Evolutionary conservation across 192 early-diverging fungal species (phyloP).

Genomic region (Kappamyces sp.): DNA sequence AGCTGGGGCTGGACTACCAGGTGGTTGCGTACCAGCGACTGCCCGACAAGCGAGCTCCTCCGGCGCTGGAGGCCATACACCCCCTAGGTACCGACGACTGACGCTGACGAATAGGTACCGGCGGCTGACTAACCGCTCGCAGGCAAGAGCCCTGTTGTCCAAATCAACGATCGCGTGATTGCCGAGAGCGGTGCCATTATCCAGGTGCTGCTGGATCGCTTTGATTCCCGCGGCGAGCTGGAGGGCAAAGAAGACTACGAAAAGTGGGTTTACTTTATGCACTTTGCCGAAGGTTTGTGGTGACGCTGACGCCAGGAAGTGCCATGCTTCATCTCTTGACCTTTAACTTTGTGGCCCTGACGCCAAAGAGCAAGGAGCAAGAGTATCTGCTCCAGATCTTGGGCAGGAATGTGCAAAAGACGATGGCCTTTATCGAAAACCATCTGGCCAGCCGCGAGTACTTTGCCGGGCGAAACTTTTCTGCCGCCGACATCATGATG

Average conservation of each 20-base stretch:
- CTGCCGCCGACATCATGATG: slow-evolving; percentile 38
- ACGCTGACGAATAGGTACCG: no score
- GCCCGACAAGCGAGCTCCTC: background rate
- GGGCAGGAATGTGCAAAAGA: slow-evolving; percentile 3
- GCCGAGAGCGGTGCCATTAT: slow-evolving; percentile 42
- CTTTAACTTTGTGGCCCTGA: background rate
- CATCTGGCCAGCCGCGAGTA: slow-evolving; percentile 25
- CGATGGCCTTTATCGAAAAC: slow-evolving; percentile 27
- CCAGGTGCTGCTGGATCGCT: slow-evolving; percentile 5
- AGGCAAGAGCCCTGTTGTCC: slow-evolving; percentile 42
- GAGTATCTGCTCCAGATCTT: slow-evolving; percentile 14
- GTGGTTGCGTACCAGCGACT: slow-evolving; percentile 11
- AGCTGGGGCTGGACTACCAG: slow-evolving; percentile 27
- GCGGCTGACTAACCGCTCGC: no score
- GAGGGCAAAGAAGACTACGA: no score
- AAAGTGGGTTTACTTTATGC: slow-evolving; percentile 33
- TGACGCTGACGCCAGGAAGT: background rate
- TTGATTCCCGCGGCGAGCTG: no score
- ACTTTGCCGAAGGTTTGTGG: slow-evolving; percentile 32
- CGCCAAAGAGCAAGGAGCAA: slow-evolving; percentile 17
- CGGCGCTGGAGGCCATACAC: slow-evolving; percentile 30
- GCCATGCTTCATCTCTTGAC: background rate
- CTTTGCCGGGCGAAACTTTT: slow-evolving; percentile 34
- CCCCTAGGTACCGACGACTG: slow-evolving; percentile 20
- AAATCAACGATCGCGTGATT: slow-evolving; percentile 25